A percentile compares a stretch with the other conserved stretches of the same genome.
These are phyloP conservation scores for Aspergillus nanangensis DNA, from an alignment of 495 filamentous ascomycete genomes.

Conservation along the genomic window DNA sequence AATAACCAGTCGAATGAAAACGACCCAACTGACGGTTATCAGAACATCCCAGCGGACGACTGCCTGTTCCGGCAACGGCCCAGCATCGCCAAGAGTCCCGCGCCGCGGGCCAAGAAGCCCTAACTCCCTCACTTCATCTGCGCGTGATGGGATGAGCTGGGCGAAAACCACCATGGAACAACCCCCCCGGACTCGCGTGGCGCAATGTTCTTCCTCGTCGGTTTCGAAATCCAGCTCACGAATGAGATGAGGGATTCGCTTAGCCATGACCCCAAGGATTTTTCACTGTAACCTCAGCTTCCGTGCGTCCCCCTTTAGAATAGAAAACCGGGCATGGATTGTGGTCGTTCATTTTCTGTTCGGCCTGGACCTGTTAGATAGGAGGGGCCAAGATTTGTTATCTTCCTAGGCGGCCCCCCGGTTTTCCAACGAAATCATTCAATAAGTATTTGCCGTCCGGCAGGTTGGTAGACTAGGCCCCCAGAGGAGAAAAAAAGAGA, in stretches of 20 bases:
- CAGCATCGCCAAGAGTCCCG: constrained; percentile 6
- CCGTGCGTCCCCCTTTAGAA: background rate
- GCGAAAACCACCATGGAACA: background rate
- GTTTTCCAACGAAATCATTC: no score
- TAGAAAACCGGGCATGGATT: no score
- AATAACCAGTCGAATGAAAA: no score
- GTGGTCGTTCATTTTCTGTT: no score
- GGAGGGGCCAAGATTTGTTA: no score
- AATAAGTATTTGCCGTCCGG: no score
- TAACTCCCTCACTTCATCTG: constrained; percentile 2
- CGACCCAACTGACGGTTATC: background rate
- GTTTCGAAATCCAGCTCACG: background rate
- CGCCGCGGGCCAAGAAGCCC: constrained; percentile 2
- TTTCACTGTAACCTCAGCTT: constrained; percentile 11
- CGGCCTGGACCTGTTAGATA: no score
- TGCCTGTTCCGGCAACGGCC: constrained; percentile 4
- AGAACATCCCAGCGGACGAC: constrained; percentile 1
- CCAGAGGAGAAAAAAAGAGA: no score
- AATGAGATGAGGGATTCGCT: background rate
- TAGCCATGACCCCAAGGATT: background rate
- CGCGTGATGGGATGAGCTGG: background rate
- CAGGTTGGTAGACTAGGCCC: no score
- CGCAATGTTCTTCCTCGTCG: background rate
- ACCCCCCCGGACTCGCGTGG: constrained; percentile 3
- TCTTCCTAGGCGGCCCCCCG: no score